These are phyloP conservation scores for Termitomyces sp. DNA, from an alignment of 768 basidiomycete species.

Conservation along the genomic window DNA sequence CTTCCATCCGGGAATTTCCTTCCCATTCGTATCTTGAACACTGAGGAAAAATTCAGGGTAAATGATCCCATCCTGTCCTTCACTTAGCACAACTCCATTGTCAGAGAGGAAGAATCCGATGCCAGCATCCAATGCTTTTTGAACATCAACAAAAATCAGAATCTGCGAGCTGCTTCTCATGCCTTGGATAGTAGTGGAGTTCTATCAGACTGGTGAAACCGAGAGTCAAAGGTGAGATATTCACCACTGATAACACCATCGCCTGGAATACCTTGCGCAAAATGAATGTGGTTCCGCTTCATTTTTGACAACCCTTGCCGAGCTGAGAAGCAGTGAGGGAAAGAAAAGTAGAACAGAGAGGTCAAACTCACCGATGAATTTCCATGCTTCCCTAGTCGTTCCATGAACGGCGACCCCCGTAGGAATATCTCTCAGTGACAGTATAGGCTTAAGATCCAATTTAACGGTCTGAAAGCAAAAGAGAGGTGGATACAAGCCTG, in stretches of 20 bases:
- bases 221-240: constrained; percentile 16
- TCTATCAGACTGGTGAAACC: neutral
- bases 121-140: constrained; percentile 64
- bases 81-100: constrained; percentile 88
- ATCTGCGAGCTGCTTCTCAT: constrained; percentile 79
- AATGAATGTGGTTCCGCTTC: constrained; percentile 89
- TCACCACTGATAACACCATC: constrained; percentile 73
- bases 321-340: constrained; percentile 33
- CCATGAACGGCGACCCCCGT: constrained; percentile 78
- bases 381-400: constrained; percentile 68
- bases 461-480: constrained; percentile 52
- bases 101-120: constrained; percentile 74
- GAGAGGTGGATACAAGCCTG: neutral
- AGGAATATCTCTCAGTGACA: constrained; percentile 59
- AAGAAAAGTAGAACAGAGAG: neutral
- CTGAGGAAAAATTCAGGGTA: constrained; percentile 60
- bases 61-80: constrained; percentile 65
- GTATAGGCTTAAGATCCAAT: constrained; percentile 60
- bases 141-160: constrained; percentile 78
- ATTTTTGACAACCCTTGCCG: constrained; percentile 76
- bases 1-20: constrained; percentile 3
- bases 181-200: constrained; percentile 39
- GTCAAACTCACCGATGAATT: constrained; percentile 51
- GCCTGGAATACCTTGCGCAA: constrained; percentile 74
- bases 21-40: neutral